A percentile compares a stretch with the other conserved stretches of the same genome.
Evolutionary conservation across 176 grass and related monocot genomes (phyloP).

Genomic region (Triticum turgidum): DNA sequence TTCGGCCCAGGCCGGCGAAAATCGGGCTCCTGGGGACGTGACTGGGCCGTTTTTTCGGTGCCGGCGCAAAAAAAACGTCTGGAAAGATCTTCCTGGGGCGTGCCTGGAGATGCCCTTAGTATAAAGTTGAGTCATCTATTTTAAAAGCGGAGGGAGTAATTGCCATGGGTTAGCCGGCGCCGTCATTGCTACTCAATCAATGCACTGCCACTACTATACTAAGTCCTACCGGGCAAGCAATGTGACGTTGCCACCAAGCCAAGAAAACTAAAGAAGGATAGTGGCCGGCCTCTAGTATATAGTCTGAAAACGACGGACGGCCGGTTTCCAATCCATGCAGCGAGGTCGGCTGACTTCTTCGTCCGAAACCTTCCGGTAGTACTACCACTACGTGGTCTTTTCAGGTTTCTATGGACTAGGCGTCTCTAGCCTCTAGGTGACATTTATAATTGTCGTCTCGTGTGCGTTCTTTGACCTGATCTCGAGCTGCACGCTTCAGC

Average conservation of each 20-base stretch:
- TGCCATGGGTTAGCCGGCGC: neutral
- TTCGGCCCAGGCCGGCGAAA: too few species aligned
- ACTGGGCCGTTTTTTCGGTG: too few species aligned
- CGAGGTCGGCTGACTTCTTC: constrained; percentile 2
- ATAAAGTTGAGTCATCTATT: too few species aligned
- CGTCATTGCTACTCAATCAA: neutral
- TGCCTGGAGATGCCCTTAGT: too few species aligned
- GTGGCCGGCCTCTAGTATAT: neutral
- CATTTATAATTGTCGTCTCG: neutral
- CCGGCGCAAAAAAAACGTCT: too few species aligned
- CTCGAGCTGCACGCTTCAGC: neutral
- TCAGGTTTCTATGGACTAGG: neutral
- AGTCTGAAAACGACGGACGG: neutral
- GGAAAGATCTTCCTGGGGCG: too few species aligned
- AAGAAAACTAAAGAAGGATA: neutral
- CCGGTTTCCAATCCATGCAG: neutral
- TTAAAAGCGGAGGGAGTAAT: too few species aligned
- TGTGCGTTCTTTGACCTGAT: neutral
- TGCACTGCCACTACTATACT: neutral
- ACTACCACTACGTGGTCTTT: neutral
- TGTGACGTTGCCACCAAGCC: neutral
- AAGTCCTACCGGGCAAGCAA: neutral
- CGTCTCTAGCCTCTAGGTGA: neutral
- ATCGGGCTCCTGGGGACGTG: too few species aligned
- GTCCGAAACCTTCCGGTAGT: neutral